These are phyloP conservation scores for Boletus patriciae DNA, from an alignment of 768 basidiomycete genomes.

Conservation along the genomic window DNA sequence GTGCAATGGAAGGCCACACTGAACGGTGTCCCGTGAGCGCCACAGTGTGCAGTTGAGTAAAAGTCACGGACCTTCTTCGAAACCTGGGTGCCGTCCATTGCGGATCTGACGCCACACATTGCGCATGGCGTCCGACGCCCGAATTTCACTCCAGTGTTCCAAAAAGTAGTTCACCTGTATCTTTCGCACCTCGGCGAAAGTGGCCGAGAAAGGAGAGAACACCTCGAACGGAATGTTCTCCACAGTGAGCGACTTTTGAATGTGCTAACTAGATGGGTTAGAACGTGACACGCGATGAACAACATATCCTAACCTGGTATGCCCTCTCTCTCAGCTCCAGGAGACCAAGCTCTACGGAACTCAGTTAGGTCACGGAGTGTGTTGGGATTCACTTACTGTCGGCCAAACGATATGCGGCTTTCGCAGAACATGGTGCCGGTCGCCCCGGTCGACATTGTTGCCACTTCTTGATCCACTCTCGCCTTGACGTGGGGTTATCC, in stretches of 20 bases:
- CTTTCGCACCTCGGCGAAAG: conserved; percentile 79
- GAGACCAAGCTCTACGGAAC: conserved; percentile 63
- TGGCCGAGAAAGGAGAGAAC: conserved; percentile 81
- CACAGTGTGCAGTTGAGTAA: background rate
- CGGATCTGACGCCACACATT: conserved; percentile 85
- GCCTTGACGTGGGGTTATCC: conserved; percentile 40
- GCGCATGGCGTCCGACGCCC: conserved; percentile 79
- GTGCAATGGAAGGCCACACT: conserved; percentile 71
- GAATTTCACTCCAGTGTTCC: conserved; percentile 79
- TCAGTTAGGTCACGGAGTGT: background rate
- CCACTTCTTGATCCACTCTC: conserved; percentile 79
- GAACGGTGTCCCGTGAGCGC: conserved; percentile 10
- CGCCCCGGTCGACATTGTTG: conserved; percentile 54
- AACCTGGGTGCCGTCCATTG: conserved; percentile 79
- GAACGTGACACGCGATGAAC: background rate
- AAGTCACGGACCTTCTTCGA: conserved; percentile 67
- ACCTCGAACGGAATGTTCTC: conserved; percentile 85
- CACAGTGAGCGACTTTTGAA: conserved; percentile 69
- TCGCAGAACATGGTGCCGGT: conserved; percentile 78
- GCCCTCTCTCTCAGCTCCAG: conserved; percentile 72
- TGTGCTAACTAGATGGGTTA: conserved; percentile 50
- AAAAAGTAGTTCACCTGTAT: conserved; percentile 81
- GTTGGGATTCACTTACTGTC: conserved; percentile 58
- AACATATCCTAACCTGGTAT: conserved; percentile 41
- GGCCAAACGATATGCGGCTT: conserved; percentile 80